Conservation (phyloP, 2,329 filamentous ascomycete genomes). For the Beauveria australis region DNA sequence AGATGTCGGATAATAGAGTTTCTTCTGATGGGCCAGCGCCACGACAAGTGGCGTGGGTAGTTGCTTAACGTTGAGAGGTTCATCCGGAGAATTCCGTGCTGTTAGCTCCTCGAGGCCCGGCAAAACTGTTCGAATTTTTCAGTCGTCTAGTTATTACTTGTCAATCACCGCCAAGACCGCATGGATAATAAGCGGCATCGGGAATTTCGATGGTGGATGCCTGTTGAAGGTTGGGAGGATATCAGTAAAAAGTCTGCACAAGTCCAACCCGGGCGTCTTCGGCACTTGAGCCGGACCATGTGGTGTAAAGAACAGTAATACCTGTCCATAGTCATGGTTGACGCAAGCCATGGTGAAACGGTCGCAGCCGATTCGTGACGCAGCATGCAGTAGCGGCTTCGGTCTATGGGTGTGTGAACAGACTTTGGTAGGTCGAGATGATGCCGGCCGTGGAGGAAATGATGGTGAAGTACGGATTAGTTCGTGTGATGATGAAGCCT, state of each 20-base stretch:
- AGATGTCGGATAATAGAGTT: constrained; percentile 1
- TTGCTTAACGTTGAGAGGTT: neutral
- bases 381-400: neutral
- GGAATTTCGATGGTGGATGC: neutral
- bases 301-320: constrained; percentile 1
- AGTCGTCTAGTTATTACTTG: neutral
- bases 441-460: neutral
- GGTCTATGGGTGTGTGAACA: too few relatives aligned
- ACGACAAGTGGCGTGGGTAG: neutral
- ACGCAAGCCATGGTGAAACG: neutral
- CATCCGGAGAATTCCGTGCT: constrained; percentile 1
- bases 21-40: neutral
- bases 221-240: neutral
- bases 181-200: neutral
- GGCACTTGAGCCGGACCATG: neutral
- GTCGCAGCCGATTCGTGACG: neutral
- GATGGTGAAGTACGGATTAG: neutral
- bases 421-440: too few relatives aligned
- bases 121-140: neutral
- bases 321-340: neutral
- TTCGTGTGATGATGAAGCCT: too few relatives aligned
- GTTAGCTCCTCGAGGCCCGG: neutral
- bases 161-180: neutral
- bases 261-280: neutral
- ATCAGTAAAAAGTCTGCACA: neutral